Evolutionary conservation across 2,329 filamentous ascomycete species (phyloP), one percentile per base, ranked within the genome.

Genomic region (Leptographium galeiforme): DNA sequence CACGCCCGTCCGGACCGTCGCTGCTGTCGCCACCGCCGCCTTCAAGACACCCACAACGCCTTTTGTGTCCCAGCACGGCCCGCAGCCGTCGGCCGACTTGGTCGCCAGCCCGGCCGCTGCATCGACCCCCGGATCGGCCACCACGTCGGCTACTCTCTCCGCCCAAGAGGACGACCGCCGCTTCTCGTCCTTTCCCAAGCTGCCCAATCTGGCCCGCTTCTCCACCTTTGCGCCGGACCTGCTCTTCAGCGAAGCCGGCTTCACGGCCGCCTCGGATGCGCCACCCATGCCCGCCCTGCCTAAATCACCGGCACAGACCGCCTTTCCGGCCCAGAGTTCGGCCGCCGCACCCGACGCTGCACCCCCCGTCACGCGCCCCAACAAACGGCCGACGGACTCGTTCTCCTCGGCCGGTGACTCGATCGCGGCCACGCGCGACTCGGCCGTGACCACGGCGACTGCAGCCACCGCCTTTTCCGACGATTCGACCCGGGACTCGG

Each of bases 201-300:
- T 84, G 18, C 81, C 80, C 11, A 71, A 78, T 56, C 60, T 84
- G 4, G 69, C 72, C 13, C 76, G 79, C 32, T 69, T 83, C 68
- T 84, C 81, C 44, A 71, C 71, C 1, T 84, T 84, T 61, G 78
- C 78, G 1, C 68, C 76, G 44, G 78, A 81, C 55, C 69, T 83
- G 45, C 81, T 82, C 56, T 71, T 72, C 6, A 58, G 61, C 16
- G 57, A 66, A 16, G 53, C 60, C 8, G 57, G 57, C 13, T 61
- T 65, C 12, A 51, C 25, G 25, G 25, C 25, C 25, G 25, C 61
- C 16, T 49, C 57, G 6, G 39, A 59, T 13, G 59, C 64, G 2
- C 63, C 64, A 5, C 61, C 62, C 2, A 46, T 65, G 41, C 61
- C 61, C 19, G 53, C 58, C 7, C 52, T 62, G 12, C 32, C 47